Evolutionary conservation across 371 early-diverging fungal species (phyloP).

Genomic region (Batkoa obscura): DNA sequence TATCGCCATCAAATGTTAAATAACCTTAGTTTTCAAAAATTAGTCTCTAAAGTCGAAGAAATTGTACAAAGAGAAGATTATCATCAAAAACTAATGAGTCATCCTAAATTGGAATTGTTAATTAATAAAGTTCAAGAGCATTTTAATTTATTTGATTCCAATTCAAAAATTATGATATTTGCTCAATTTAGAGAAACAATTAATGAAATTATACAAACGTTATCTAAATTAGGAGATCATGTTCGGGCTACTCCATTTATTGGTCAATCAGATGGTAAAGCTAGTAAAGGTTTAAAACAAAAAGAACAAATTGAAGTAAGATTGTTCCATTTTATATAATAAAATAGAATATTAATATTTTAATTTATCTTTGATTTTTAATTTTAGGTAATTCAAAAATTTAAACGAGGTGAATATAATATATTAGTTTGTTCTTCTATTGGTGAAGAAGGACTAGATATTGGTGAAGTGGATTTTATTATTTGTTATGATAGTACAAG

Average conservation of each 20-base stretch:
- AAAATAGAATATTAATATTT: not conserved
- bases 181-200: constrained; percentile 73
- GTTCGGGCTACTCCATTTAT: constrained; percentile 57
- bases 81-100: constrained; percentile 67
- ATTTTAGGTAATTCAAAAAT: constrained; percentile 16
- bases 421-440: constrained; percentile 80
- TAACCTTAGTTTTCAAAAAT: constrained; percentile 13
- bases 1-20: constrained; percentile 7
- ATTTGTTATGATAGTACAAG: constrained; percentile 75
- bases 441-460: constrained; percentile 94
- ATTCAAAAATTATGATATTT: constrained; percentile 75
- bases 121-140: constrained; percentile 20
- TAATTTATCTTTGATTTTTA: not conserved
- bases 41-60: constrained; percentile 17
- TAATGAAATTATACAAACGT: constrained; percentile 49
- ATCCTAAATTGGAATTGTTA: constrained; percentile 39
- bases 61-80: constrained; percentile 21
- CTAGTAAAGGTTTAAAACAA: constrained; percentile 16
- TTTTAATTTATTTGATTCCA: constrained; percentile 4
- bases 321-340: not conserved
- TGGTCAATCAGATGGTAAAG: constrained; percentile 54
- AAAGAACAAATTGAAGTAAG: constrained; percentile 12
- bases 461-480: constrained; percentile 91
- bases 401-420: constrained; percentile 53
- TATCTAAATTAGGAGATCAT: constrained; percentile 43